Base-by-base conservation (phyloP, 495 filamentous ascomycete species). In the Podospora sp. region DNA sequence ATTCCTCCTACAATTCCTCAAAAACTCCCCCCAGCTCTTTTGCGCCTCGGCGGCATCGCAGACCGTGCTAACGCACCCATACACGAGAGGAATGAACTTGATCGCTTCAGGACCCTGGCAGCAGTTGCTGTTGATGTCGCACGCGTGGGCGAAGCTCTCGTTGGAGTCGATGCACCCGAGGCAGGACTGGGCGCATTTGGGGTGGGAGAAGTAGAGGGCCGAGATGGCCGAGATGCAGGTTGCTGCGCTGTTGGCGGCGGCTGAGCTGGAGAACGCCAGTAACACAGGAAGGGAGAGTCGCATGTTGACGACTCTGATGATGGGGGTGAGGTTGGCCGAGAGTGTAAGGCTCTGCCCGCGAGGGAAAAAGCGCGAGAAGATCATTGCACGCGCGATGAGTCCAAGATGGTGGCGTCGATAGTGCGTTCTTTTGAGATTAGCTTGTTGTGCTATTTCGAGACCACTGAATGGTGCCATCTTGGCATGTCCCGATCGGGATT, bases 1-100 rank as follows among this genome's bases (percentile, higher is more conserved):
- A 0, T n/a, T 1, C 33, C 58, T 36, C 58, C 26, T 29, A 24
- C 58, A 60, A 36, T 60, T 60, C 6, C 58, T n/a, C 58, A 40
- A 36, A 40, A 60, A 60, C 33, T 36, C 58, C 58, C 36, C 58
- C 58, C 58, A 60, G 33, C 58, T 60, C 58, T 18, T 22, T 29
- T 60, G 58, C 58, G 27, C 27, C 16, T 60, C 58, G 6, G 2
- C 58, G 5, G 5, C 58, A 5, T 26, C 3, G n/a, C 58, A 60
- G 26, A 29, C 22, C 33, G 26, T 16, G 16, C 22, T 60, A 29
- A 60, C 58, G n/a, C 58, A 60, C n/a, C 25, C 58, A 35, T 60
- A 60, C 16, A 60, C 58, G n/a, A 60, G 58, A 16, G 58, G 58
- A 29, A 60, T 36, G 18, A 60, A n/a, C n/a, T 26, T 35, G 12